Evolutionary conservation across 1,139 yeast genomes (phyloP).

Genomic region (Geotrichum restrictum): DNA sequence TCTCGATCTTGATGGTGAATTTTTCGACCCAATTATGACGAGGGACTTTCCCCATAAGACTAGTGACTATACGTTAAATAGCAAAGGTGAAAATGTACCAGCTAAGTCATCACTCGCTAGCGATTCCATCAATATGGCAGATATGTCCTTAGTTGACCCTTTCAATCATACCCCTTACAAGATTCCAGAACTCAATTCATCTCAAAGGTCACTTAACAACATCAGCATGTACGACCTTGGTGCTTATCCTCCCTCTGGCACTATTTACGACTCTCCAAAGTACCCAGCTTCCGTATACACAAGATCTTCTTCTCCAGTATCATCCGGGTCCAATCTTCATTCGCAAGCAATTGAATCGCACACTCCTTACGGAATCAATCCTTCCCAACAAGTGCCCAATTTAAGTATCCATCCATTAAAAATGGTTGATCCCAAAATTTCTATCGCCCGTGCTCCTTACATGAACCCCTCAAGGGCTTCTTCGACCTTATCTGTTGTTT

Average conservation of each 20-base stretch:
- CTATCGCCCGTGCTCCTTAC: neutral
- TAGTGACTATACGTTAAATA: conserved; percentile 2
- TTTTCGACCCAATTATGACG: conserved; percentile 18
- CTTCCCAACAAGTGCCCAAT: conserved; percentile 4
- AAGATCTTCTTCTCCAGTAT: conserved; percentile 14
- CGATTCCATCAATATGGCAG: neutral
- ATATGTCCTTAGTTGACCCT: conserved; percentile 5
- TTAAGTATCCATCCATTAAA: neutral
- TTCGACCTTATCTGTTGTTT: conserved; percentile 17
- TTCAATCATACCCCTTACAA: conserved; percentile 13
- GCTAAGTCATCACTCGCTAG: neutral
- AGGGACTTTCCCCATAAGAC: neutral
- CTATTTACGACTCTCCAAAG: conserved; percentile 14
- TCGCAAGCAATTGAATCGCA: conserved; percentile 1
- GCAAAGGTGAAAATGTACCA: conserved; percentile 6
- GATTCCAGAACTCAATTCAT: conserved; percentile 15
- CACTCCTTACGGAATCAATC: neutral
- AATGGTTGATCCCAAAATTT: neutral
- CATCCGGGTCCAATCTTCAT: neutral
- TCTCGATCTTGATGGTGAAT: conserved; percentile 35
- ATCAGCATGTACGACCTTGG: conserved; percentile 15
- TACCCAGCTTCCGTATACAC: conserved; percentile 18
- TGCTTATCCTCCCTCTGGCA: conserved; percentile 20
- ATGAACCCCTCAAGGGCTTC: conserved; percentile 12
- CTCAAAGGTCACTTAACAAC: conserved; percentile 18